Evolutionary conservation across 108 stramenopile species (phyloP).

Genomic region (Pseudonitzschia multistriata): DNA sequence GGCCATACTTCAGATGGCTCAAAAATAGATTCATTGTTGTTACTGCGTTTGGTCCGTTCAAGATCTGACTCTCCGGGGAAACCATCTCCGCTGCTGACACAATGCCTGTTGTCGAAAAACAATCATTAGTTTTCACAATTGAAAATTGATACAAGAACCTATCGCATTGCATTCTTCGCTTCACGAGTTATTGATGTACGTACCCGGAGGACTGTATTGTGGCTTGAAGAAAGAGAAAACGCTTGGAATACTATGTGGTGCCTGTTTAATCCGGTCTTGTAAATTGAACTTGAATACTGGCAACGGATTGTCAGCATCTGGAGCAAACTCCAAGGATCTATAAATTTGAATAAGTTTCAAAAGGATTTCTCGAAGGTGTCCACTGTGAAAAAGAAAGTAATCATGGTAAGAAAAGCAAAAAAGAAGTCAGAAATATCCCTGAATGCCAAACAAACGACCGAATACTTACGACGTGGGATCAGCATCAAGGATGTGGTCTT

Average conservation of each 20-base stretch:
- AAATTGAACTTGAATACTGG: conserved; percentile 12
- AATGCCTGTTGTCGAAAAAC: conserved; percentile 35
- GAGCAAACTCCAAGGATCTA: not conserved
- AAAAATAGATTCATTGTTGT: not conserved
- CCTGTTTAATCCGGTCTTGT: conserved; percentile 41
- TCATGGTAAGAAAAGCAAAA: conserved; percentile 45
- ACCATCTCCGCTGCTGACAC: conserved; percentile 48
- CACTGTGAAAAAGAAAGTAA: conserved; percentile 34
- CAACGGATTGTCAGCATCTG: not conserved
- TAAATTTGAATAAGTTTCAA: conserved; percentile 20
- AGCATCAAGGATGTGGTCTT: conserved; percentile 36
- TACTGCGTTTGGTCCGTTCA: conserved; percentile 38
- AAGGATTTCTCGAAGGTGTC: conserved; percentile 34
- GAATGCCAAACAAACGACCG: conserved; percentile 24
- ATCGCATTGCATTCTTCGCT: conserved; percentile 48
- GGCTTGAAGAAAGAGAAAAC: conserved; percentile 68
- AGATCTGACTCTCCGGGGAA: conserved; percentile 44
- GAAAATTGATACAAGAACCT: too few species aligned
- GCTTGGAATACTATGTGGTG: conserved; percentile 34
- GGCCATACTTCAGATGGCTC: not conserved
- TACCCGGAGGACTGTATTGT: conserved; percentile 34
- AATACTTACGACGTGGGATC: conserved; percentile 41
- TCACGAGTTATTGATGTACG: conserved; percentile 52
- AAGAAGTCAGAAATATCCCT: conserved; percentile 55
- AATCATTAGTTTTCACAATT: too few species aligned